Conservation (phyloP, 148 eudicot species). For the Gaultheria prostrata region DNA sequence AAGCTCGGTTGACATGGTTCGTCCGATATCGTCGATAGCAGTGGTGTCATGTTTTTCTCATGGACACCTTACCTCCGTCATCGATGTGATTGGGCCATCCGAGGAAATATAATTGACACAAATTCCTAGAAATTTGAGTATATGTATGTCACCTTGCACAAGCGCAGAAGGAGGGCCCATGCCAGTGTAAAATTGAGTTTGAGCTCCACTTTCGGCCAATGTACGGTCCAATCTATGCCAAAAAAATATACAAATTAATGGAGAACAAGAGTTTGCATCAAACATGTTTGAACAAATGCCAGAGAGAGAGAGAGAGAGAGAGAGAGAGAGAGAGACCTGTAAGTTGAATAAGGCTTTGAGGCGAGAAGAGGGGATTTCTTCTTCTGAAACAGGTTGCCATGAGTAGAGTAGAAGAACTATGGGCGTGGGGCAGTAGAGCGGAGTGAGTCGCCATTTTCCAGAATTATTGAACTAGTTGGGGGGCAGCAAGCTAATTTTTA, state of each 20-base stretch:
- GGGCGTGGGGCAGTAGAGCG: slow-evolving; percentile 11
- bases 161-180: slow-evolving; percentile 17
- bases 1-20: neutral
- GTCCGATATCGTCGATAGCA: neutral
- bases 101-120: neutral
- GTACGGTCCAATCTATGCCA: slow-evolving; percentile 22
- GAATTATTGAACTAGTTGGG: neutral
- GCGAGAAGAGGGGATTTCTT: slow-evolving; percentile 23
- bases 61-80: neutral
- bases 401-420: neutral
- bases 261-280: neutral
- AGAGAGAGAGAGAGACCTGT: too few relatives aligned
- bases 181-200: slow-evolving; percentile 16
- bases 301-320: slow-evolving; percentile 12
- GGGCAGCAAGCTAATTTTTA: too few relatives aligned
- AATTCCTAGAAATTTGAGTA: neutral
- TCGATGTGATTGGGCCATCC: neutral
- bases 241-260: neutral
- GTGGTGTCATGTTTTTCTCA: neutral
- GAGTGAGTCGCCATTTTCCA: neutral
- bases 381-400: slow-evolving; percentile 13
- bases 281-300: slow-evolving; percentile 46
- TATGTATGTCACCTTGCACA: slow-evolving; percentile 10
- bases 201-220: slow-evolving; percentile 14
- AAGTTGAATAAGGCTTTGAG: slow-evolving; percentile 21